A percentile compares a stretch with the other conserved stretches of the same genome.
phyloP scores from a whole-genome alignment of 176 grass and related monocot species.

The Oryza nivara region DNA sequence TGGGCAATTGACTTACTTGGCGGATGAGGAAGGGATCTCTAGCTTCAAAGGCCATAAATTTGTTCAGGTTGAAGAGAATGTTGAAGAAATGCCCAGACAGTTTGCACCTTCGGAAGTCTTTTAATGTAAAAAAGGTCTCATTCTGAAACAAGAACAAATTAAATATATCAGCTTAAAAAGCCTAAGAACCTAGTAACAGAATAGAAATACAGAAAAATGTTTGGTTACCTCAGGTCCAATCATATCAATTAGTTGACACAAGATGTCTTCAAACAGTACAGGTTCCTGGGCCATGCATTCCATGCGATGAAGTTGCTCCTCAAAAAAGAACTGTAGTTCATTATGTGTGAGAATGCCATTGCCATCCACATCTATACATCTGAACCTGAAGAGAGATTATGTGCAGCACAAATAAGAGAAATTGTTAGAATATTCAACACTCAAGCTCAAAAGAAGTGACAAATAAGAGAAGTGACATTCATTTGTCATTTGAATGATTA shows the following conservation, averaged over 20 bases:
- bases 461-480: not conserved
- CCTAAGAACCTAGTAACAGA: constrained; percentile 8
- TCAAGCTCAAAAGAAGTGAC: constrained; percentile 14
- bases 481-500: constrained; percentile 16
- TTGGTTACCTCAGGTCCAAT: constrained; percentile 79
- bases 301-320: constrained; percentile 98
- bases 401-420: constrained; percentile 27
- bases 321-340: constrained; percentile 91
- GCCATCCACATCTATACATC: constrained; percentile 92
- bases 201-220: constrained; percentile 36
- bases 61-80: constrained; percentile 97
- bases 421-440: constrained; percentile 12
- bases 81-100: constrained; percentile 90
- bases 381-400: constrained; percentile 73
- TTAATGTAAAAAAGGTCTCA: constrained; percentile 64
- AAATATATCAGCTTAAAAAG: constrained; percentile 34
- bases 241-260: constrained; percentile 97
- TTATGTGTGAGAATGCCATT: constrained; percentile 83
- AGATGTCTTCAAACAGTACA: constrained; percentile 89
- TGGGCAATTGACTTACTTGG: constrained; percentile 62
- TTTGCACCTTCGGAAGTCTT: constrained; percentile 80
- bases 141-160: constrained; percentile 59
- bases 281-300: constrained; percentile 98
- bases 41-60: constrained; percentile 94
- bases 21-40: constrained; percentile 98